These are phyloP conservation scores for Eutypella sp. DNA, from an alignment of 2,329 filamentous ascomycete species.

Conservation along the genomic window DNA sequence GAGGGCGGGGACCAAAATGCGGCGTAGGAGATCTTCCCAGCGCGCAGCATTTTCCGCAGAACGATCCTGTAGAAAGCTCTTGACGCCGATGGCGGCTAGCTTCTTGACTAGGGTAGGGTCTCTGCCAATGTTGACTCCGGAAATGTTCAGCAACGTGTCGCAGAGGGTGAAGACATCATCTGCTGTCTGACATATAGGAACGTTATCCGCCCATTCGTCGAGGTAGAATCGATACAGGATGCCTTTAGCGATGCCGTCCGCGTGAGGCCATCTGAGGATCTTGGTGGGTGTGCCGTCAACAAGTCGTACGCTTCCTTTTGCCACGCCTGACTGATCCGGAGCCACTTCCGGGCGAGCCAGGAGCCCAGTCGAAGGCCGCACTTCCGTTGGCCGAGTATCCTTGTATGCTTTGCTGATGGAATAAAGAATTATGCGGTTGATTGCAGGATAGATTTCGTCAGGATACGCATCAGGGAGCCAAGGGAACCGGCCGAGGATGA, in stretches of 20 bases:
- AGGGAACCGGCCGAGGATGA: slow-evolving; percentile 84
- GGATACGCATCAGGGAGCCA: slow-evolving; percentile 86
- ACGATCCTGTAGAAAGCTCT: slow-evolving; percentile 65
- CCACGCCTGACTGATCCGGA: slow-evolving; percentile 59
- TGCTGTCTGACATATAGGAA: slow-evolving; percentile 84
- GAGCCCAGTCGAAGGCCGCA: slow-evolving; percentile 27
- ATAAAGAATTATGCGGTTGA: slow-evolving; percentile 81
- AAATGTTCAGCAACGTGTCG: slow-evolving; percentile 75
- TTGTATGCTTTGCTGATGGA: slow-evolving; percentile 70
- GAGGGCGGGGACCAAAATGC: slow-evolving; percentile 80
- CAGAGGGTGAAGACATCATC: slow-evolving; percentile 89
- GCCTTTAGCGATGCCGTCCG: slow-evolving; percentile 74
- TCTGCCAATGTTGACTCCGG: slow-evolving; percentile 84
- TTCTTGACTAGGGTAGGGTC: slow-evolving; percentile 76
- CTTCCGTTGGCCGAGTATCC: slow-evolving; percentile 30
- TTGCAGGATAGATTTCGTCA: slow-evolving; percentile 67
- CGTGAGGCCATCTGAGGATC: slow-evolving; percentile 75
- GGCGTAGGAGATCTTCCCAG: slow-evolving; percentile 81
- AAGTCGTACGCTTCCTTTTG: slow-evolving; percentile 65
- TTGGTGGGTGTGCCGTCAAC: slow-evolving; percentile 57
- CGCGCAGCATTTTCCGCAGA: slow-evolving; percentile 67
- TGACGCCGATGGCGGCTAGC: slow-evolving; percentile 76
- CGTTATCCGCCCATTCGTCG: slow-evolving; percentile 93
- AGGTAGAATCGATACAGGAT: slow-evolving; percentile 91
- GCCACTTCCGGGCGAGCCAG: slow-evolving; percentile 36